Percentiles rank a stretch among this genome's conserved stretches.
Conservation (phyloP, 495 filamentous ascomycete genomes). For the Evansstolkia leycettana region DNA sequence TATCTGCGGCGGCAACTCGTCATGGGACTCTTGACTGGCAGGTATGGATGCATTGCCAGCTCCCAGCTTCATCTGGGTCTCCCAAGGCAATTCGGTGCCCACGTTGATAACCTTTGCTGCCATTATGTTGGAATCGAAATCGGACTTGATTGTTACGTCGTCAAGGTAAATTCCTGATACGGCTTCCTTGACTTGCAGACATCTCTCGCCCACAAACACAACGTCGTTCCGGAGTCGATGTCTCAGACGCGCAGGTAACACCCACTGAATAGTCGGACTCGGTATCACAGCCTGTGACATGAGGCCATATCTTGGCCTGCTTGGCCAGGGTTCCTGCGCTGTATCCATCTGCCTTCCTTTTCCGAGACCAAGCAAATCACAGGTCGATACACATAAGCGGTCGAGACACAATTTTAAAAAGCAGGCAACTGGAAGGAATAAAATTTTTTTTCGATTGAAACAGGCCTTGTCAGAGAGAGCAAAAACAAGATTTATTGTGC, state of each 20-base stretch:
- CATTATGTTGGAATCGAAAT: conserved; percentile 54
- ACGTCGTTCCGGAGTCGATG: conserved; percentile 66
- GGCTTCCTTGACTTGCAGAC: conserved; percentile 50
- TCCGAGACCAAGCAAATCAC: not conserved
- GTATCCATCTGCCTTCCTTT: not conserved
- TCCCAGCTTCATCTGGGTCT: conserved; percentile 15
- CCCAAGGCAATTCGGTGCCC: conserved; percentile 18
- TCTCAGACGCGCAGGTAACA: conserved; percentile 69
- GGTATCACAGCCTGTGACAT: conserved; percentile 65
- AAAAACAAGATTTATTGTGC: too few relatives aligned
- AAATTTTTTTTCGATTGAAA: not conserved
- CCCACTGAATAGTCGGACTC: conserved; percentile 64
- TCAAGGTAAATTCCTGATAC: conserved; percentile 49
- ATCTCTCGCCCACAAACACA: conserved; percentile 70
- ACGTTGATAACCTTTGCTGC: conserved; percentile 33
- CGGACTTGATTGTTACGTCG: conserved; percentile 56
- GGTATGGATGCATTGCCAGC: conserved; percentile 3
- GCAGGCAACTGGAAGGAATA: not conserved
- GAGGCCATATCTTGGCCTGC: conserved; percentile 37
- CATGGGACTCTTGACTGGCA: conserved; percentile 2
- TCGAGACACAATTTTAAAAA: not conserved
- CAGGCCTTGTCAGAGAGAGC: too few relatives aligned
- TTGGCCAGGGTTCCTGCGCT: not conserved
- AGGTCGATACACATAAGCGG: not conserved
- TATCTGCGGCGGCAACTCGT: conserved; percentile 56